A percentile compares a stretch with the other conserved stretches of the same genome.
Evolutionary conservation across 257 asterid genomes (phyloP).

Genomic region (Capsicum baccatum): DNA sequence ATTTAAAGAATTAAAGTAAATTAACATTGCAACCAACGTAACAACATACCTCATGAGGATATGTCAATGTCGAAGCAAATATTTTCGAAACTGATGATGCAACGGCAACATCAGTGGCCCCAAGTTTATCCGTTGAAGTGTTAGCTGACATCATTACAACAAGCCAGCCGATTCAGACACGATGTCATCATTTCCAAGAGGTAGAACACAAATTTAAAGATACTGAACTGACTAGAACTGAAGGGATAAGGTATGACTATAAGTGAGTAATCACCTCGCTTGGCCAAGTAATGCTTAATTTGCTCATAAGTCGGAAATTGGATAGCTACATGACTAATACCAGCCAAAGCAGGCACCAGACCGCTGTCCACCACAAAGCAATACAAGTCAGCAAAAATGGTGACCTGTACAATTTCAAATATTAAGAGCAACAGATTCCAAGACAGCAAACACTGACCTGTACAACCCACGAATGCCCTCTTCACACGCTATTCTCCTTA

Average conservation of each 20-base stretch:
- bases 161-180: constrained; percentile 31
- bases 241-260: not conserved
- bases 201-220: constrained; percentile 26
- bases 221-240: constrained; percentile 8
- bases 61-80: constrained; percentile 92
- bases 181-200: constrained; percentile 27
- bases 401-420: not conserved
- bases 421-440: not conserved
- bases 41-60: constrained; percentile 83
- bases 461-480: constrained; percentile 95
- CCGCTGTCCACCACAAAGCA: constrained; percentile 65
- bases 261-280: constrained; percentile 50
- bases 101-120: constrained; percentile 80
- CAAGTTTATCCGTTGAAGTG: constrained; percentile 69
- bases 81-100: constrained; percentile 93
- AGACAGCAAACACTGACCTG: constrained; percentile 54
- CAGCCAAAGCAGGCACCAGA: constrained; percentile 97
- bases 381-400: not conserved
- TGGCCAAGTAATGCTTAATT: constrained; percentile 78
- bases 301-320: constrained; percentile 92
- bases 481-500: constrained; percentile 74
- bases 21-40: not conserved
- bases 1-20: not conserved
- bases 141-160: constrained; percentile 54
- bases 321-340: constrained; percentile 90